phyloP scores from a whole-genome alignment of 805 yeast species.

The Yarrowia sp. region DNA sequence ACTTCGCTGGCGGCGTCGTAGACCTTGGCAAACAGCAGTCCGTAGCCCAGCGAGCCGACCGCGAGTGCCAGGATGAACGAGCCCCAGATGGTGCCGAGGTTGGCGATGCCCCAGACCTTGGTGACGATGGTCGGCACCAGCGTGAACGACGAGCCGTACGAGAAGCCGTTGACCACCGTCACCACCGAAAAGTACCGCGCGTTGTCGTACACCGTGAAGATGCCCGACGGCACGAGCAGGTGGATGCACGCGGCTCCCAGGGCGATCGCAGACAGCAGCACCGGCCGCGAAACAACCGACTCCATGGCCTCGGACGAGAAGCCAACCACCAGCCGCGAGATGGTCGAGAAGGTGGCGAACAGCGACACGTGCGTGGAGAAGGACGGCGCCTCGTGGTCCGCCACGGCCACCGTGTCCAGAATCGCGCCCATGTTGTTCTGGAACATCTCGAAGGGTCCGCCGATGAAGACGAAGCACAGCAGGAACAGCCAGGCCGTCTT shows the following conservation, averaged over 20 bases:
- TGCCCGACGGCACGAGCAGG: constrained; percentile 31
- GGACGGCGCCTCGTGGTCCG: constrained; percentile 30
- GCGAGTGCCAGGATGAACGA: constrained; percentile 87
- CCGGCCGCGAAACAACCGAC: constrained; percentile 35
- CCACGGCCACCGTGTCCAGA: constrained; percentile 43
- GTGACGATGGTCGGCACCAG: constrained; percentile 82
- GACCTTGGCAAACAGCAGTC: constrained; percentile 63
- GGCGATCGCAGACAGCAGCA: constrained; percentile 37
- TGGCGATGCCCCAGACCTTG: constrained; percentile 80
- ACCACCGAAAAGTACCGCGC: constrained; percentile 35
- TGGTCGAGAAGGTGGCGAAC: constrained; percentile 66
- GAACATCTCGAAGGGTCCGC: constrained; percentile 85
- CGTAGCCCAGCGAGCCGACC: constrained; percentile 66
- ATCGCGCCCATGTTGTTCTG: constrained; percentile 80
- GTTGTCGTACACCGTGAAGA: constrained; percentile 31
- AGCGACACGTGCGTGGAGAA: constrained; percentile 47
- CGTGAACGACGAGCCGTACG: constrained; percentile 84
- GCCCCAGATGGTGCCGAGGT: constrained; percentile 93
- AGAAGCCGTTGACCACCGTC: constrained; percentile 59
- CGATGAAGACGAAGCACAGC: constrained; percentile 57
- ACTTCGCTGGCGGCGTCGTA: constrained; percentile 45
- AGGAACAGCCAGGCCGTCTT: constrained; percentile 58
- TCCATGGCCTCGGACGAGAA: constrained; percentile 61
- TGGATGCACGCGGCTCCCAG: constrained; percentile 44
- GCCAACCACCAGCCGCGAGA: constrained; percentile 66